phyloP scores from a whole-genome alignment of 2,329 filamentous ascomycete genomes.

The Neodidymelliopsis sp. region DNA sequence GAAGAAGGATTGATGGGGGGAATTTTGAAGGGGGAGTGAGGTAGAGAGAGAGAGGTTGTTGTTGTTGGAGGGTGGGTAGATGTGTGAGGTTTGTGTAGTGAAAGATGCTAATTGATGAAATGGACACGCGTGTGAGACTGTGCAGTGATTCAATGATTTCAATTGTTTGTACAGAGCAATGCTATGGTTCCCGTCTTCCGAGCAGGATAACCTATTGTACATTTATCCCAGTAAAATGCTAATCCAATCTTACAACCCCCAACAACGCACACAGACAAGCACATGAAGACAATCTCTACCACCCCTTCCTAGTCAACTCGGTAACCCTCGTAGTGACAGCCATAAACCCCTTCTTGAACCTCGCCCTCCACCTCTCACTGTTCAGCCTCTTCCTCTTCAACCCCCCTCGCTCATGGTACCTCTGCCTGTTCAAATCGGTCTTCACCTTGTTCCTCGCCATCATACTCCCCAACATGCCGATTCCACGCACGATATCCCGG shows the following conservation, averaged over 20 bases:
- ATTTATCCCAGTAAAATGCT: neutral
- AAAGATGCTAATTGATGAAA: no score
- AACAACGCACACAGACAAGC: no score
- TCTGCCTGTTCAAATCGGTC: slow-evolving; percentile 64
- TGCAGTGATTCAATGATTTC: no score
- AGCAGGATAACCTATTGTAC: neutral
- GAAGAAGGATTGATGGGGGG: no score
- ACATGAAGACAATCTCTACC: no score
- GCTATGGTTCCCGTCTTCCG: neutral
- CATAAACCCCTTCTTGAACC: slow-evolving; percentile 74
- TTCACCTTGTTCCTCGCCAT: slow-evolving; percentile 65
- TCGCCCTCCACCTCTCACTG: slow-evolving; percentile 71
- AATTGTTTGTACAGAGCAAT: slow-evolving; percentile 7
- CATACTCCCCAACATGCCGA: slow-evolving; percentile 52
- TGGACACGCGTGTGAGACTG: no score
- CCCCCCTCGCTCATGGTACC: slow-evolving; percentile 77
- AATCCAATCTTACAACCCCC: neutral
- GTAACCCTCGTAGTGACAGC: slow-evolving; percentile 69
- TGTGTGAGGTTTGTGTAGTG: neutral
- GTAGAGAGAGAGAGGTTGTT: no score
- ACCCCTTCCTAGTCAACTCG: slow-evolving; percentile 78
- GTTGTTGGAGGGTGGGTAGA: neutral
- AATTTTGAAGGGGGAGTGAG: no score
- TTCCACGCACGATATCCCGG: slow-evolving; percentile 58
- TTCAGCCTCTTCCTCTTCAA: slow-evolving; percentile 78